These are phyloP conservation scores for Colletotrichum trifolii DNA, from an alignment of 2,329 filamentous ascomycete species.

Conservation along the genomic window DNA sequence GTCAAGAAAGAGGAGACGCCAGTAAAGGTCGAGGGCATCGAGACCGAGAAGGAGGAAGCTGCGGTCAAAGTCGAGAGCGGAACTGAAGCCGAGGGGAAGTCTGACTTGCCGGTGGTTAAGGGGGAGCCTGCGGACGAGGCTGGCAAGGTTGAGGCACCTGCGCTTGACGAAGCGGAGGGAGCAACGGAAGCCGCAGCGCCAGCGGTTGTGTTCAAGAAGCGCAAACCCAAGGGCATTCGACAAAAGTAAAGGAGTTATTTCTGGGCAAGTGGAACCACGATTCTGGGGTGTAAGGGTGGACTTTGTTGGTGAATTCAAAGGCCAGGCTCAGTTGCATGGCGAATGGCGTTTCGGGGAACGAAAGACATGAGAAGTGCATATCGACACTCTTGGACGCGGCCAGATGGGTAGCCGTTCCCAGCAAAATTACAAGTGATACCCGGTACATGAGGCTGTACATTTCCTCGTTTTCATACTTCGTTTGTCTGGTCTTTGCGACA, in stretches of 20 bases:
- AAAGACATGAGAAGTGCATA: too few relatives aligned
- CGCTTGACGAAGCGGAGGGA: slow-evolving; percentile 36
- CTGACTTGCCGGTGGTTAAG: slow-evolving; percentile 48
- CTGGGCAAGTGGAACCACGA: too few relatives aligned
- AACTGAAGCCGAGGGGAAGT: slow-evolving; percentile 41
- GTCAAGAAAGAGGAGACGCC: slow-evolving; percentile 46
- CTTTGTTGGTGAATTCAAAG: too few relatives aligned
- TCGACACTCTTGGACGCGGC: too few relatives aligned
- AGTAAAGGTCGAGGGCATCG: not conserved
- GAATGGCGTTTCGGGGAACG: too few relatives aligned
- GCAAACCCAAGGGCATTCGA: slow-evolving; percentile 75
- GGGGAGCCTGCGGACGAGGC: slow-evolving; percentile 47
- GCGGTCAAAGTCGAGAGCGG: not conserved
- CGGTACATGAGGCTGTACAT: too few relatives aligned
- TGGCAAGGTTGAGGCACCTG: slow-evolving; percentile 26
- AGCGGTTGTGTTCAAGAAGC: slow-evolving; percentile 79
- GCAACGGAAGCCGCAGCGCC: slow-evolving; percentile 49
- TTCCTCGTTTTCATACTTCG: too few relatives aligned
- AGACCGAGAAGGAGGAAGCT: slow-evolving; percentile 43
- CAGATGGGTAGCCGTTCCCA: too few relatives aligned
- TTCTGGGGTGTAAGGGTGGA: too few relatives aligned
- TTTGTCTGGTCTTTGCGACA: too few relatives aligned
- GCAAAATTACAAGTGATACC: too few relatives aligned
- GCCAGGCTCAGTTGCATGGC: too few relatives aligned
- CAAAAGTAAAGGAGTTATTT: slow-evolving; percentile 58